Conservation (phyloP, 2,329 filamentous ascomycete genomes). For the Albifimbria verrucaria region DNA sequence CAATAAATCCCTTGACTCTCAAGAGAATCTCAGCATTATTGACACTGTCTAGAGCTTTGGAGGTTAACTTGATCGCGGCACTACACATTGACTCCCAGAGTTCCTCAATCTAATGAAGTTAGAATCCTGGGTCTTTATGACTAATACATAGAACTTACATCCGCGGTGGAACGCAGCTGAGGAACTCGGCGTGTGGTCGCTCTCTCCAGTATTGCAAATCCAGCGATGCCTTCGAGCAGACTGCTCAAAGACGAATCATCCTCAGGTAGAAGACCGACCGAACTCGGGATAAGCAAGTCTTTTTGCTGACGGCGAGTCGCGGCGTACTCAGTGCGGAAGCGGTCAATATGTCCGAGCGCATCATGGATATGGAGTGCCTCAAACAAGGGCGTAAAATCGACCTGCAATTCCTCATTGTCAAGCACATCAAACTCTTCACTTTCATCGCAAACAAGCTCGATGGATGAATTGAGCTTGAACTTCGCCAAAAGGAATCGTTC, state of each 20-base stretch:
- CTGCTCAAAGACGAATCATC: constrained; percentile 85
- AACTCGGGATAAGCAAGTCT: constrained; percentile 76
- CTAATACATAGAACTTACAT: constrained; percentile 55
- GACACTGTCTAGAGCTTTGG: constrained; percentile 73
- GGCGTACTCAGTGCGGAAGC: constrained; percentile 88
- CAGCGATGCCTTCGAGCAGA: constrained; percentile 87
- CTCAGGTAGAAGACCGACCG: constrained; percentile 74
- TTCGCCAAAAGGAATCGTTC: constrained; percentile 69
- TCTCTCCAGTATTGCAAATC: constrained; percentile 94
- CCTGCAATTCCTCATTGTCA: constrained; percentile 90
- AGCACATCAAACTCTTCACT: constrained; percentile 93
- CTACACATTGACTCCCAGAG: constrained; percentile 98
- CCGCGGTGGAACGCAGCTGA: constrained; percentile 75
- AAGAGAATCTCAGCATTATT: constrained; percentile 83
- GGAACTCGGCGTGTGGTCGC: constrained; percentile 86
- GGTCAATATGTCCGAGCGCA: constrained; percentile 86
- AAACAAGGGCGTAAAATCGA: constrained; percentile 91
- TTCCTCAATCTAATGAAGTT: constrained; percentile 73
- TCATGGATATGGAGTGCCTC: constrained; percentile 97
- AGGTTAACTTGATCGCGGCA: constrained; percentile 76
- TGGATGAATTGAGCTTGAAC: constrained; percentile 92
- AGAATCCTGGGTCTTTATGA: not conserved
- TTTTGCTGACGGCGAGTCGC: constrained; percentile 88
- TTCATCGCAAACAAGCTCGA: constrained; percentile 93
- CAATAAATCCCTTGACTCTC: constrained; percentile 92